Evolutionary conservation across 73 alveolate species (phyloP).

Genomic region (Durusdinium trenchii): DNA sequence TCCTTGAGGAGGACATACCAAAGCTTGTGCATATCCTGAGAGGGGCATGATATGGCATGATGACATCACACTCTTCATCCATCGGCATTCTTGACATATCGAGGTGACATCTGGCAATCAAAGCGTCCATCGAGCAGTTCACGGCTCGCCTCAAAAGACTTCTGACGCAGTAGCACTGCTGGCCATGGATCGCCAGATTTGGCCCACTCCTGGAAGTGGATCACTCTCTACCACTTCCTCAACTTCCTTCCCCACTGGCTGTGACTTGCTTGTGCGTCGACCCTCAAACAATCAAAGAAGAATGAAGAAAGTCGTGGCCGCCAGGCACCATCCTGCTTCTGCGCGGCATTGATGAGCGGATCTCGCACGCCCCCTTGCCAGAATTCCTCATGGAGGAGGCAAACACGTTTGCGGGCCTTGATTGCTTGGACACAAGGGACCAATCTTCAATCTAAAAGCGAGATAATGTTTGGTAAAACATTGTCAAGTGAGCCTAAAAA

Average conservation of each 20-base stretch:
- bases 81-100: too few species aligned
- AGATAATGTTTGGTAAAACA: too few species aligned
- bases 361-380: constrained; percentile 92
- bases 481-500: too few species aligned
- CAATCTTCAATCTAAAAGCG: neutral
- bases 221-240: too few species aligned
- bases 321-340: constrained; percentile 46
- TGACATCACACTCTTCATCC: neutral
- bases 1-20: constrained; percentile 95
- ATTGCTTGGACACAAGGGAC: neutral
- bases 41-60: too few species aligned
- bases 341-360: constrained; percentile 58
- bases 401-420: neutral
- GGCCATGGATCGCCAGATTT: constrained; percentile 95
- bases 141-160: constrained; percentile 64
- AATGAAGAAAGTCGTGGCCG: too few species aligned
- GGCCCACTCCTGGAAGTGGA: constrained; percentile 25
- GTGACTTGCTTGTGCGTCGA: too few species aligned
- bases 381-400: constrained; percentile 29
- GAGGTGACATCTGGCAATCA: neutral
- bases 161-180: constrained; percentile 78
- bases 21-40: constrained; percentile 95
- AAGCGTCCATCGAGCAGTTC: neutral
- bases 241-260: too few species aligned
- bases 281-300: too few species aligned